Base-by-base conservation (phyloP, 345 rosid genomes). In the Euclidium syriacum region DNA sequence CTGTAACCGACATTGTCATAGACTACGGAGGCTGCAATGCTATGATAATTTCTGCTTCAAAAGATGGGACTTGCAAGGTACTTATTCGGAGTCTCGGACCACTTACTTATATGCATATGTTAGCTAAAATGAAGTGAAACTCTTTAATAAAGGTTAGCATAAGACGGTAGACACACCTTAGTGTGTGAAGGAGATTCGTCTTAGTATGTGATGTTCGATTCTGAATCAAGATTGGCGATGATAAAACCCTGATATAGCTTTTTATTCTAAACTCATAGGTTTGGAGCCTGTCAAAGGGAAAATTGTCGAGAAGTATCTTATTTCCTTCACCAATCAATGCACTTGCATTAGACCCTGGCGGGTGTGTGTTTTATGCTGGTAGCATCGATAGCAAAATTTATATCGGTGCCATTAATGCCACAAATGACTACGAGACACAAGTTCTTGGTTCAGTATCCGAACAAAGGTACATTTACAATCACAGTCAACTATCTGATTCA, bases 21-120 rank as follows among this genome's bases (percentile, higher is more conserved):
- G 97, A 94, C 23, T 76, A 75, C 69, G 91, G 97, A 39, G 91
- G 90, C 60, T 67, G 75, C 62, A 85, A 80, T 80, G 85, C 94
- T 15, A 51, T 79, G 63, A 73, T 87, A n/a, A 73, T 87, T 49
- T 82, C 98, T 15, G 85, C 98, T 64, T 92, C 98, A 4, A 87
- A 80, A 73, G 97, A 87, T 58, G 67, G 83, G 55, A 87, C 91
- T 1, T 92, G 97, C 75, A 92, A 92, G 90, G 98, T 72, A 72
- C 50, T 41, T 42, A 17, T 19, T 40, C 33, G 14, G 55, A 58
- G 4, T 16, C 15, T 40, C 33, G 14, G 55, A 58, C 7, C 20
- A 38, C 14, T 62, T 3, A 23, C 48, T 24, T 25, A 5, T 39
- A 3, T 0, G 6, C 18, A 46, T 62, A 22, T 26, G 38, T 42